Evolutionary conservation across 2,329 filamentous ascomycete genomes (phyloP).

Genomic region (Colletotrichum sp.): DNA sequence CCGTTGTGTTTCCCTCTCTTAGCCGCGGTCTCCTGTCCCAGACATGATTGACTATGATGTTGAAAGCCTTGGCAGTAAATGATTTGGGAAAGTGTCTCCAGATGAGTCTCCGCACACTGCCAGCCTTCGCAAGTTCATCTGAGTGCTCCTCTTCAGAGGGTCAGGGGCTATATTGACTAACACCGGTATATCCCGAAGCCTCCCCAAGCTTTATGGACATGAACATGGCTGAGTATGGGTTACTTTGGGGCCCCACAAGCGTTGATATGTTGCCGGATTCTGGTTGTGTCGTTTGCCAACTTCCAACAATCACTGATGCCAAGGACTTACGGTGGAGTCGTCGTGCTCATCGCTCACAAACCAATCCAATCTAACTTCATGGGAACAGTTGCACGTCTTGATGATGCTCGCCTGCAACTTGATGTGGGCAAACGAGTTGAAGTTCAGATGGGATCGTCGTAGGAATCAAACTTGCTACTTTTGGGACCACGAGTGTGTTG

Average conservation of each 20-base stretch:
- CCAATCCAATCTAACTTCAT: background rate
- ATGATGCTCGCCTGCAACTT: too few species aligned
- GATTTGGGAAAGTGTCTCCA: background rate
- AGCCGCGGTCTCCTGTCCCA: background rate
- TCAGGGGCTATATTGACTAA: background rate
- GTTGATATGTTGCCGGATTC: background rate
- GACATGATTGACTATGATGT: background rate
- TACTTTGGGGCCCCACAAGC: background rate
- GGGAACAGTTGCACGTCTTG: background rate
- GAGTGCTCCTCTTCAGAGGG: background rate
- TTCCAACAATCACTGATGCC: background rate
- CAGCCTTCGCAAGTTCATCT: background rate
- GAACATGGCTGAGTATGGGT: background rate
- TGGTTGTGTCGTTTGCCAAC: background rate
- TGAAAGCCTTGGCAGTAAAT: background rate
- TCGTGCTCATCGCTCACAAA: rapidly evolving
- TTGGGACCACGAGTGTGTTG: too few species aligned
- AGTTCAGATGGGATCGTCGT: too few species aligned
- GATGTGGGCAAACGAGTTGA: too few species aligned
- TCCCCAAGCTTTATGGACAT: background rate
- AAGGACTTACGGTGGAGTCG: rapidly evolving
- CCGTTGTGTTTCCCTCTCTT: background rate
- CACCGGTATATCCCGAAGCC: background rate
- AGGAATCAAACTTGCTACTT: too few species aligned
- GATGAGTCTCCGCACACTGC: background rate